Evolutionary conservation across 106 monocot species (phyloP).

Genomic region (Platanthera zijinensis): DNA sequence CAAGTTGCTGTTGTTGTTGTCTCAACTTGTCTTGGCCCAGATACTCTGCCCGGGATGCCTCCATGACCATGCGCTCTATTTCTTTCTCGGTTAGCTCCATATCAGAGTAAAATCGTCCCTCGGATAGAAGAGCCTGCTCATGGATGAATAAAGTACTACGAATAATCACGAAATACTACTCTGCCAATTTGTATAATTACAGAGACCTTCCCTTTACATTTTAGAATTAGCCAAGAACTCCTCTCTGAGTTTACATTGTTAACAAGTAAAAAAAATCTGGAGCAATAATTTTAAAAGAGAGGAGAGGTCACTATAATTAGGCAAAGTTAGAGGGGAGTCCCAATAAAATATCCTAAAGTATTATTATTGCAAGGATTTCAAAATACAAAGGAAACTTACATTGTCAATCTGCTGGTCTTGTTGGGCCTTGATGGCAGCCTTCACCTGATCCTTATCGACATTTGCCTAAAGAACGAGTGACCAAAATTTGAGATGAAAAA

Average conservation of each 20-base stretch:
- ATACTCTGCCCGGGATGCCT: constrained; percentile 91
- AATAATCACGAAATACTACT: too few species aligned
- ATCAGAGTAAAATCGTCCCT: constrained; percentile 95
- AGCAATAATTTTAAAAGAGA: too few species aligned
- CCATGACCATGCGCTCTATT: constrained; percentile 95
- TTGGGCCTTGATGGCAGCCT: constrained; percentile 95
- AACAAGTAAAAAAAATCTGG: too few species aligned
- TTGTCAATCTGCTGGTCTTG: constrained; percentile 99
- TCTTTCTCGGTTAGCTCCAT: constrained; percentile 97
- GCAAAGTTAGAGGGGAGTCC: too few species aligned
- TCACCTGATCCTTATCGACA: constrained; percentile 81
- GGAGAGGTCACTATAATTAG: too few species aligned
- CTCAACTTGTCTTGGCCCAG: constrained; percentile 49
- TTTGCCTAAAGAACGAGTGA: constrained; percentile 35
- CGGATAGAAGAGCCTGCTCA: constrained; percentile 84
- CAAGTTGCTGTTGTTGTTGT: constrained; percentile 24
- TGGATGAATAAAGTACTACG: neutral
- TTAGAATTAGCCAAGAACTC: too few species aligned
- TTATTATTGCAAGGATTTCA: neutral
- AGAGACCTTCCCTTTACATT: too few species aligned
- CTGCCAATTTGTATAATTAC: too few species aligned
- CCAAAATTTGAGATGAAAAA: neutral
- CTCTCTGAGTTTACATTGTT: too few species aligned
- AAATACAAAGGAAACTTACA: constrained; percentile 32
- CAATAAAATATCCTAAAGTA: neutral